Evolutionary conservation across 2,329 filamentous ascomycete genomes (phyloP), one percentile per base, ranked within the genome.

Genomic region (Pyricularia sp.): DNA sequence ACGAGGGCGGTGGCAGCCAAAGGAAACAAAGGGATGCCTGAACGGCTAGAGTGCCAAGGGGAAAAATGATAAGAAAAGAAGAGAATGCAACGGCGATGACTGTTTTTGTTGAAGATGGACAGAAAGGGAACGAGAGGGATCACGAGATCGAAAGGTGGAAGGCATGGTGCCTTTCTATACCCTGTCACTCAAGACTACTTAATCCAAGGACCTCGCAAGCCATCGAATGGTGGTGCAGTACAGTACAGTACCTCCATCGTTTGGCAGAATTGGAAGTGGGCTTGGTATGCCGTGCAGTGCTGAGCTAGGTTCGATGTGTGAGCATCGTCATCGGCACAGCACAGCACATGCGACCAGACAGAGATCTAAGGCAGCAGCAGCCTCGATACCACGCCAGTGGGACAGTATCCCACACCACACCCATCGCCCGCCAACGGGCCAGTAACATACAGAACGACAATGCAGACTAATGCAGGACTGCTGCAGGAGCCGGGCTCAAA

Each of bases 151-250:
- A 69, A 71, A 74, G 73, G 73, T 73, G 76, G 77, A 81, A 81
- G 82, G 76, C 78, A 84, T 84, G 79, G 80, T 75, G 83, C 81
- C 83, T 84, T 86, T 86, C 85, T 86, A 86, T 63, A 61, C 63
- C 50, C 36, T 77, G 71, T 74, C 76, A 20, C 42, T 36, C n/a
- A 50, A 50, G 42, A 50, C 42, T 50, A 50, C 42, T 50, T 50
- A 50, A 17, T 50, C 42, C 20, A 36, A 50, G 42, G 42, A 7
- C 42, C 20, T 50, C 42, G 42, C 42, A 50, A n/a, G 14, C 42
- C 42, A 50, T 50, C 42, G 42, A 50, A 50, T 50, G 42, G 42
- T 50, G 42, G 42, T 50, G 42, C 42, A 50, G 36, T 33, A 2
- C 31, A 33, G 31, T 7, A 17, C 42, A 50, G 42, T 50, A n/a